Conservation (phyloP, 805 yeast species). For the Lipomyces starkeyi region DNA sequence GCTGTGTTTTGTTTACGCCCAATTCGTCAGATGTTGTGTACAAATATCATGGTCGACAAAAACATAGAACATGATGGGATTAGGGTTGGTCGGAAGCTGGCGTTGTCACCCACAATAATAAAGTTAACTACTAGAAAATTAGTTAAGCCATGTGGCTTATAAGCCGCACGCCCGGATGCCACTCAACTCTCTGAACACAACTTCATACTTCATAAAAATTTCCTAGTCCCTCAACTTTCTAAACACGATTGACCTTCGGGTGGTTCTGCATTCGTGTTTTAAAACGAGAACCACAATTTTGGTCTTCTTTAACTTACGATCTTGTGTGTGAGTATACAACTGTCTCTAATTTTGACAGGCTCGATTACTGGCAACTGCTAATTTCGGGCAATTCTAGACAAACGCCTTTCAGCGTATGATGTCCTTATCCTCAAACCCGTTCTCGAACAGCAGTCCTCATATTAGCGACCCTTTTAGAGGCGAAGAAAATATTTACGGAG, state of each 20-base stretch:
- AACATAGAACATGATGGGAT: too few species aligned
- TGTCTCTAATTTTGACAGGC: background rate
- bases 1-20: constrained; percentile 1
- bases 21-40: too few species aligned
- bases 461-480: background rate
- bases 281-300: constrained; percentile 37
- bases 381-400: background rate
- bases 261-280: constrained; percentile 43
- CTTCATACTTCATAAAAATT: too few species aligned
- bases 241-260: constrained; percentile 40
- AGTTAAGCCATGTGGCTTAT: background rate
- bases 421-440: constrained; percentile 11
- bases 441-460: background rate
- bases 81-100: too few species aligned
- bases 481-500: constrained; percentile 1
- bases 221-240: too few species aligned
- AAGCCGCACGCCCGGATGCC: too few species aligned
- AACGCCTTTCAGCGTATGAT: background rate
- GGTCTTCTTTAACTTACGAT: background rate
- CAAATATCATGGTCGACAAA: too few species aligned
- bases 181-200: too few species aligned
- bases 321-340: background rate
- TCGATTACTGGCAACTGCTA: background rate
- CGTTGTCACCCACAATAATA: too few species aligned
- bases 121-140: too few species aligned